Base-by-base conservation (phyloP, 305 asterid genomes). In the Andrographis paniculata region DNA sequence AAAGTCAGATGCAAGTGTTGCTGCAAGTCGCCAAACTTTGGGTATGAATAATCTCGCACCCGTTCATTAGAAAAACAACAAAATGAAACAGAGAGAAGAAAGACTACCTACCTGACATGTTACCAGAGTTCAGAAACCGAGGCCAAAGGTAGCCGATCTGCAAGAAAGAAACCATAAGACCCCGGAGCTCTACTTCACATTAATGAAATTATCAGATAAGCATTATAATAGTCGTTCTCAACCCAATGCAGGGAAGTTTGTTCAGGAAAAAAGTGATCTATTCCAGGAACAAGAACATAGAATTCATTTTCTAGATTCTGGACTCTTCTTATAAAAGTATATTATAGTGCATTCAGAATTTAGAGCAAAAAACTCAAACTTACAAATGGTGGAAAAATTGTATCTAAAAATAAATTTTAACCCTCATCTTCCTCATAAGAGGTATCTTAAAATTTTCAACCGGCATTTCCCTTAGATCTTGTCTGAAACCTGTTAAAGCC, bases 71-170 rank as follows among this genome's bases (percentile, higher is more conserved):
- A n/a, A n/a, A n/a, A n/a, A n/a, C n/a, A n/a, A n/a, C n/a, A n/a
- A n/a, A n/a, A n/a, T n/a, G n/a, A 24, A 3, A 13, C 17, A 41
- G 28, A 14, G 41, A 31, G 42, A 19, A 43, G 15, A 5, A 5
- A 31, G 11, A 14, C 37, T 50, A 12, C 42, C 56, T 39, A 76
- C 84, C 87, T 59, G 83, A 69, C 83, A 78, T 78, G 56, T 59
- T 50, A 20, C 23, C 55, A 54, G 31, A 62, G 62, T 44, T 58
- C 52, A 59, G 67, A 61, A 44, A 48, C 56, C 51, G 36, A 35
- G 22, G 17, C 41, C 42, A 30, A 55, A 46, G 13, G 47, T 21
- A 31, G 11, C 13, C 11, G 37, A 2, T 31, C 2, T 3, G 37
- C 10, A 11, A 31, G 11, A 6, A 11, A 31, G 11, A 31, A 31